Conservation (phyloP, 495 filamentous ascomycete species). For the Lentithecium fluviatile region DNA sequence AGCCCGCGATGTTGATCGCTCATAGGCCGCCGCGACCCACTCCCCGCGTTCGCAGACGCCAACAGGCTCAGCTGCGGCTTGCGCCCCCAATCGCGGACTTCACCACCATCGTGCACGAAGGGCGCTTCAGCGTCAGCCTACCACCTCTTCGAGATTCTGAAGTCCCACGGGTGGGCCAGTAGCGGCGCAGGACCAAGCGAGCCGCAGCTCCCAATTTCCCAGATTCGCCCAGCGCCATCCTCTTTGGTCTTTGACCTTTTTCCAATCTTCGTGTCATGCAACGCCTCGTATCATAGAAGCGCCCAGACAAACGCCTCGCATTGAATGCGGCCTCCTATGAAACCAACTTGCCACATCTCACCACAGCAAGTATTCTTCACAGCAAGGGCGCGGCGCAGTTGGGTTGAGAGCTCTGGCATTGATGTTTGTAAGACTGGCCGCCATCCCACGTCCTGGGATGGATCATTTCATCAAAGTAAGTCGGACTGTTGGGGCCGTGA, state of each 20-base stretch:
- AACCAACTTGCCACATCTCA: background rate
- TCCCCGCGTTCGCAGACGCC: slow-evolving; percentile 1
- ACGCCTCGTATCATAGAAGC: background rate
- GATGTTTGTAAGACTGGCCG: slow-evolving; percentile 2
- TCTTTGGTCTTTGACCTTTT: background rate
- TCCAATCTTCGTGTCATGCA: background rate
- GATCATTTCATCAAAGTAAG: background rate
- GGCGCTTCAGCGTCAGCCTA: slow-evolving; percentile 28
- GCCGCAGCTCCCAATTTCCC: background rate
- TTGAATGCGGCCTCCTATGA: slow-evolving; percentile 2
- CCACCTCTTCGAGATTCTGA: background rate
- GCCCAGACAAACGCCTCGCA: slow-evolving; percentile 9
- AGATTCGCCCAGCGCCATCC: background rate
- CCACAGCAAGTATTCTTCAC: background rate
- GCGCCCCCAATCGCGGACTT: slow-evolving; percentile 5
- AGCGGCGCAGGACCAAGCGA: slow-evolving; percentile 17
- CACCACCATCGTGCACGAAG: no score
- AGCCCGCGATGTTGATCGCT: slow-evolving; percentile 7
- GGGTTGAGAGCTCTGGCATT: background rate
- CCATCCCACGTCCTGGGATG: background rate
- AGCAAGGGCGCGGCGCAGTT: background rate
- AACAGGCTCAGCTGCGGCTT: slow-evolving; percentile 17
- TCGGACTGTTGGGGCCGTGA: background rate
- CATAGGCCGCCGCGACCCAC: background rate
- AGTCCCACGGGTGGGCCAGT: background rate